Percentiles rank a stretch among this genome's conserved stretches.
These are phyloP conservation scores for Omphalea diandra DNA, from an alignment of 441 rosid genomes.

Conservation along the genomic window DNA sequence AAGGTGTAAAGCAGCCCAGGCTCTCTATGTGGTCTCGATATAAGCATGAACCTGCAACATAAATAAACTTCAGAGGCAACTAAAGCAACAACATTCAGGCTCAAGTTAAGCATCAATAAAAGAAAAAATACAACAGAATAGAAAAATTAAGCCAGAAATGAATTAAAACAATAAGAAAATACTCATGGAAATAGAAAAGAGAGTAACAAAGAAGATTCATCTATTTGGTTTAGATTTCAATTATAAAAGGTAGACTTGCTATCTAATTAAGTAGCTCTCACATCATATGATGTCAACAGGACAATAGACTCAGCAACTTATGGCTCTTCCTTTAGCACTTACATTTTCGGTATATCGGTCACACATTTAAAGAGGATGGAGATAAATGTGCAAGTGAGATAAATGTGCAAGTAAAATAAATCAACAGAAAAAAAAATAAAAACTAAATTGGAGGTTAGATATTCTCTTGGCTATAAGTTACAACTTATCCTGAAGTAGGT, in stretches of 20 bases:
- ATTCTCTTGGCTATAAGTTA: neutral
- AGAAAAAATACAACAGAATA: neutral
- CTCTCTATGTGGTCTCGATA: slow-evolving; percentile 39
- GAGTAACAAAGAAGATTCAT: neutral
- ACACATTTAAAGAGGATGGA: neutral
- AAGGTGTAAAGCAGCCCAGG: slow-evolving; percentile 47
- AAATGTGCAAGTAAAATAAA: no score
- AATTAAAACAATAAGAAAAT: neutral
- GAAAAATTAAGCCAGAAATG: neutral
- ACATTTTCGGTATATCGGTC: neutral
- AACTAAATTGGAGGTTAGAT: neutral
- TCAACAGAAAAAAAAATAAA: no score
- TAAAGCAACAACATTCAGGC: slow-evolving; percentile 1
- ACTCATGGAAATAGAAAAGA: neutral
- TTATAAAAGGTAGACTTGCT: neutral
- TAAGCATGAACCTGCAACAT: slow-evolving; percentile 44
- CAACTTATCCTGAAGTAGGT: neutral
- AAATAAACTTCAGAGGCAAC: slow-evolving; percentile 19
- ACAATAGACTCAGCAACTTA: slow-evolving; percentile 6
- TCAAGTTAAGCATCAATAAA: slow-evolving; percentile 1
- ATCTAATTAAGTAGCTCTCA: neutral
- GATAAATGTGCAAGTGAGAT: neutral
- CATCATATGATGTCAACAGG: neutral
- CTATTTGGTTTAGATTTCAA: slow-evolving; percentile 2
- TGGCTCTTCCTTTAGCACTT: neutral